Evolutionary conservation across 192 early-diverging fungal genomes (phyloP).

Genomic region (Linnemannia elongata): DNA sequence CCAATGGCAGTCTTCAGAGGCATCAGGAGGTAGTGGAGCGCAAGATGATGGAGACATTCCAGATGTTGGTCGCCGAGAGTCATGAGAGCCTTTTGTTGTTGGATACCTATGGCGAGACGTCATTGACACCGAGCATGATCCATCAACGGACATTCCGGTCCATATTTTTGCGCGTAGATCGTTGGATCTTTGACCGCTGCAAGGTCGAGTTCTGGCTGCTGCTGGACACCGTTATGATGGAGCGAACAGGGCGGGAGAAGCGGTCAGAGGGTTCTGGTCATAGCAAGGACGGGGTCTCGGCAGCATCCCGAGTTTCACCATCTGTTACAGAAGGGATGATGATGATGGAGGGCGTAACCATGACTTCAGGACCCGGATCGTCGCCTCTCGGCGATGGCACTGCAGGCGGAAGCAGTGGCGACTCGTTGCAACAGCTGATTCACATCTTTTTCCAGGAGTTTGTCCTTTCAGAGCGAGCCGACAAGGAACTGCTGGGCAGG

Average conservation of each 20-base stretch:
- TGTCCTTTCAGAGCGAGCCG: conserved; percentile 39
- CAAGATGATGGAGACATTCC: conserved; percentile 58
- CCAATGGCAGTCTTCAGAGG: conserved; percentile 8
- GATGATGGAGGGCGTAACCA: conserved; percentile 53
- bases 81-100: conserved; percentile 58
- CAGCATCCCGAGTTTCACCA: background rate
- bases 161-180: conserved; percentile 61
- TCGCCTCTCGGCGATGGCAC: background rate
- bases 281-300: conserved; percentile 37
- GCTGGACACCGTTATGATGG: conserved; percentile 59
- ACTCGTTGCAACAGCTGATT: conserved; percentile 38
- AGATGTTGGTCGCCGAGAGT: conserved; percentile 54
- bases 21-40: conserved; percentile 46
- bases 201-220: conserved; percentile 65
- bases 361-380: conserved; percentile 2
- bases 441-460: conserved; percentile 53
- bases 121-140: conserved; percentile 54
- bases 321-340: conserved; percentile 20
- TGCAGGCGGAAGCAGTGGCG: conserved; percentile 10
- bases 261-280: background rate
- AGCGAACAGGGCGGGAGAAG: conserved; percentile 9
- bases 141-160: conserved; percentile 56
- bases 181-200: conserved; percentile 68
- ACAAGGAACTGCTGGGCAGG: conserved; percentile 47
- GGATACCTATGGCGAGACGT: conserved; percentile 56